Evolutionary conservation across 1,284 basidiomycete genomes (phyloP).

Genomic region (Papiliotrema fonsecae): DNA sequence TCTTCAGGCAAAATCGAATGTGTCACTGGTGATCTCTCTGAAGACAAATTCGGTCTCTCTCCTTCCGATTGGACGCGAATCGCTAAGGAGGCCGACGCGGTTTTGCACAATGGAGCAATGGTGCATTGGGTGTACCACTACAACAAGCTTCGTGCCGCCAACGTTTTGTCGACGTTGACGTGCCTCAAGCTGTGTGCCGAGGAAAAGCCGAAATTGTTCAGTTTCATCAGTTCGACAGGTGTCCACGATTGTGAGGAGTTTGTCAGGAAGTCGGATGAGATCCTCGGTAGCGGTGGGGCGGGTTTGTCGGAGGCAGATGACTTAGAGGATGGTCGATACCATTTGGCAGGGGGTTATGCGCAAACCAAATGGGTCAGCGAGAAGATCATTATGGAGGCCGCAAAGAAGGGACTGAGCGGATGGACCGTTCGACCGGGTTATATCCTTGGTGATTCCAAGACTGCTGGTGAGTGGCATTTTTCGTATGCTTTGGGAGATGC

Average conservation of each 20-base stretch:
- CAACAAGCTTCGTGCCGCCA: constrained; percentile 82
- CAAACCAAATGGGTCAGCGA: constrained; percentile 99
- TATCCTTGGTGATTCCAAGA: constrained; percentile 85
- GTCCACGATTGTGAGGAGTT: constrained; percentile 90
- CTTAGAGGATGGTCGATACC: constrained; percentile 74
- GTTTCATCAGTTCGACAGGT: constrained; percentile 92
- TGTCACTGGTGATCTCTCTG: constrained; percentile 80
- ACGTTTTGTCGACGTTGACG: constrained; percentile 84
- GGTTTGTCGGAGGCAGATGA: constrained; percentile 87
- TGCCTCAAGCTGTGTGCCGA: constrained; percentile 72
- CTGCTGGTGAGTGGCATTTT: constrained; percentile 61
- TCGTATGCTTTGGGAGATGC: background rate
- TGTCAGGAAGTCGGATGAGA: constrained; percentile 74
- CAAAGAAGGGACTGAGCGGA: constrained; percentile 76
- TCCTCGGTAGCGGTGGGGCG: constrained; percentile 52
- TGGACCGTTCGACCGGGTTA: constrained; percentile 92
- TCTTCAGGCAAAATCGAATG: constrained; percentile 66
- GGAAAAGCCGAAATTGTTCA: constrained; percentile 71
- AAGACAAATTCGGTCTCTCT: constrained; percentile 70
- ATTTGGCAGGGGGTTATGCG: constrained; percentile 88
- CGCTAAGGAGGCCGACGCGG: constrained; percentile 69
- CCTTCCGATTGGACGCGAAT: constrained; percentile 64
- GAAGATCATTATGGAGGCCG: constrained; percentile 87
- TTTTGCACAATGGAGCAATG: constrained; percentile 94
- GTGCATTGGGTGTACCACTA: constrained; percentile 99